Percentiles rank a stretch among this genome's conserved stretches.
Evolutionary conservation across 2,329 filamentous ascomycete species (phyloP).

Genomic region (Ilyonectria robusta): DNA sequence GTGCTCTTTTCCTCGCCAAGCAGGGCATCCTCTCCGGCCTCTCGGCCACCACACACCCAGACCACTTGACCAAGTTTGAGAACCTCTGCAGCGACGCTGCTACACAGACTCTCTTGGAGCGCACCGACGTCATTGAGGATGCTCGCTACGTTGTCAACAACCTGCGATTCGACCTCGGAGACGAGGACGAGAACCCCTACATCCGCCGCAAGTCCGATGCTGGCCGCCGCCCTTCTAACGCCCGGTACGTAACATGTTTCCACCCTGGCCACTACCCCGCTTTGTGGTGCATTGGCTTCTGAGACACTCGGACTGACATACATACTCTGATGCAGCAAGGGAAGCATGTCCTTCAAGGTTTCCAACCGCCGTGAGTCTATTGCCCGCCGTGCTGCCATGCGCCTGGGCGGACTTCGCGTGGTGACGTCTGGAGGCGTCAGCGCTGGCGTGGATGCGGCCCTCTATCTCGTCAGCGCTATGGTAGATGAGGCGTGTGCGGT

Average conservation of each 20-base stretch:
- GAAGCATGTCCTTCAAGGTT: slow-evolving; percentile 85
- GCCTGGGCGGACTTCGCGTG: slow-evolving; percentile 78
- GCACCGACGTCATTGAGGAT: slow-evolving; percentile 86
- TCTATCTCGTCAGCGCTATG: slow-evolving; percentile 88
- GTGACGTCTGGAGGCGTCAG: slow-evolving; percentile 86
- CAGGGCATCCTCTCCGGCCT: slow-evolving; percentile 84
- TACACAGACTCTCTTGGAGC: slow-evolving; percentile 78
- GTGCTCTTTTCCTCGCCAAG: slow-evolving; percentile 82
- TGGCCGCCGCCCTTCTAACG: slow-evolving; percentile 72
- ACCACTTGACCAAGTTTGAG: slow-evolving; percentile 85
- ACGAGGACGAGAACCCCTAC: slow-evolving; percentile 87
- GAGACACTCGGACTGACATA: slow-evolving; percentile 44
- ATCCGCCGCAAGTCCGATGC: slow-evolving; percentile 81
- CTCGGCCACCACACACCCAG: slow-evolving; percentile 86
- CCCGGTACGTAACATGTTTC: slow-evolving; percentile 63
- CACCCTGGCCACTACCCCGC: slow-evolving; percentile 41
- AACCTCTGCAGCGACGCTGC: slow-evolving; percentile 83
- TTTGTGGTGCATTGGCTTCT: slow-evolving; percentile 39
- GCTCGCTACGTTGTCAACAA: slow-evolving; percentile 92
- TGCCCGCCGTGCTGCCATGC: slow-evolving; percentile 82
- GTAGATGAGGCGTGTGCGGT: slow-evolving; percentile 83
- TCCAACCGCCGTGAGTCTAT: slow-evolving; percentile 86
- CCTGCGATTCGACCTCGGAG: slow-evolving; percentile 86
- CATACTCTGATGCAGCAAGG: slow-evolving; percentile 70
- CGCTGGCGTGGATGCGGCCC: slow-evolving; percentile 84